Evolutionary conservation across 208 protist genomes (phyloP).

Genomic region (Wallacemonas sp.): DNA sequence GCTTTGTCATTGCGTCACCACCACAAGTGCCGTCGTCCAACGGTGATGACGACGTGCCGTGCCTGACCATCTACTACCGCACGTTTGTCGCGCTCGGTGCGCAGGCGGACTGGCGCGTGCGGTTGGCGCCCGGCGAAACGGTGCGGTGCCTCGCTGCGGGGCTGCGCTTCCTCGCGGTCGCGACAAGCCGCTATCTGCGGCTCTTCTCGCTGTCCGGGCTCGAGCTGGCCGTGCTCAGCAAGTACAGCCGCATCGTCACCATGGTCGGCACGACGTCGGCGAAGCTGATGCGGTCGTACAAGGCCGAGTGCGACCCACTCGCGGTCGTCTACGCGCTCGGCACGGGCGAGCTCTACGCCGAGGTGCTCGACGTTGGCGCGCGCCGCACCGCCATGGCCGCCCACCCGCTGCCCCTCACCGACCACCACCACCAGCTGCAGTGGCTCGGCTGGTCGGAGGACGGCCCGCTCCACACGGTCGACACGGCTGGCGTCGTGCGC

Average conservation of each 20-base stretch:
- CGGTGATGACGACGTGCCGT: conserved; percentile 30
- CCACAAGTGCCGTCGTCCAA: too few species aligned
- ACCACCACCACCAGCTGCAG: conserved; percentile 66
- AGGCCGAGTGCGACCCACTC: conserved; percentile 75
- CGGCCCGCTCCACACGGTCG: conserved; percentile 74
- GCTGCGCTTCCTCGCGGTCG: conserved; percentile 71
- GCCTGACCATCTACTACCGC: conserved; percentile 70
- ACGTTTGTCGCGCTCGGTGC: conserved; percentile 76
- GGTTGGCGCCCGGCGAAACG: conserved; percentile 65
- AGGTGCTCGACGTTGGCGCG: conserved; percentile 78
- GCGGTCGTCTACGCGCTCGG: conserved; percentile 57
- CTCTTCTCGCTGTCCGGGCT: conserved; percentile 84
- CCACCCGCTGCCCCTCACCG: conserved; percentile 58
- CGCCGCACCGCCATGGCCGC: conserved; percentile 45
- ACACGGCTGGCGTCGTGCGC: conserved; percentile 85
- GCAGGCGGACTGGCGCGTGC: conserved; percentile 79
- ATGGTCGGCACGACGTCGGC: conserved; percentile 78
- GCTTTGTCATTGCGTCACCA: conserved; percentile 64
- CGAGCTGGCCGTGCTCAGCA: conserved; percentile 79
- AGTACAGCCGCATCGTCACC: conserved; percentile 75
- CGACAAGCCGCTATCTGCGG: conserved; percentile 78
- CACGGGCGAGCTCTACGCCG: conserved; percentile 44
- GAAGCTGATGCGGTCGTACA: conserved; percentile 57
- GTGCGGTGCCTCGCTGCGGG: conserved; percentile 79
- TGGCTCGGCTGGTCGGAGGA: conserved; percentile 91